These are phyloP conservation scores for Rhodocollybia butyracea DNA, from an alignment of 768 basidiomycete genomes.

Conservation along the genomic window DNA sequence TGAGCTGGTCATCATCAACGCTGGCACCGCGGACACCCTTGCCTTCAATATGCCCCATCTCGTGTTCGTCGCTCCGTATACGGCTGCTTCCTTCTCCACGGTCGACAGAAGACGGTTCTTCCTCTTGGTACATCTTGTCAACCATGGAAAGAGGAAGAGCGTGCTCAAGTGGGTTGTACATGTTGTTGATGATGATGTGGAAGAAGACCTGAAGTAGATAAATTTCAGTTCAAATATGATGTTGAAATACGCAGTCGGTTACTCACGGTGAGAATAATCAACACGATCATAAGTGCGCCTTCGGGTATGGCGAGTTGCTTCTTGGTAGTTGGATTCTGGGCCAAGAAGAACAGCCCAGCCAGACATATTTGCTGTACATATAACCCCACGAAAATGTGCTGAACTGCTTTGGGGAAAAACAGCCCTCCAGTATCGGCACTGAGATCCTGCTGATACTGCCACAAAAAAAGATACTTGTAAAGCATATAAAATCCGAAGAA, in stretches of 20 bases:
- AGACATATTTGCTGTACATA: slow-evolving; percentile 90
- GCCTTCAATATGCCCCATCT: neutral
- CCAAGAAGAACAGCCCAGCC: slow-evolving; percentile 88
- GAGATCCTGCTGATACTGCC: slow-evolving; percentile 50
- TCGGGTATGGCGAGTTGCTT: slow-evolving; percentile 64
- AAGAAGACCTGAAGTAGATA: slow-evolving; percentile 51
- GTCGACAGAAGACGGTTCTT: slow-evolving; percentile 2
- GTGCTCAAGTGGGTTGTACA: slow-evolving; percentile 74
- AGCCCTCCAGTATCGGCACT: slow-evolving; percentile 83
- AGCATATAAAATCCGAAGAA: slow-evolving; percentile 84
- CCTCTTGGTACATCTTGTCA: slow-evolving; percentile 53
- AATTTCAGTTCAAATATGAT: neutral
- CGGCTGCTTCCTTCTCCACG: neutral
- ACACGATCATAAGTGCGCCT: slow-evolving; percentile 79
- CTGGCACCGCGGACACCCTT: neutral
- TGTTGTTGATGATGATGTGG: slow-evolving; percentile 71
- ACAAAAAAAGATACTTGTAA: slow-evolving; percentile 87
- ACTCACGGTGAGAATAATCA: slow-evolving; percentile 81
- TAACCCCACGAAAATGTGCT: slow-evolving; percentile 90
- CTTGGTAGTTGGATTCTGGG: slow-evolving; percentile 47
- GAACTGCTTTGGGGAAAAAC: slow-evolving; percentile 94
- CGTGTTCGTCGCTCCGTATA: neutral
- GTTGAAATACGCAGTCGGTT: neutral
- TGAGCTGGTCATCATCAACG: neutral
- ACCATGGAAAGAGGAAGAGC: slow-evolving; percentile 79